Evolutionary conservation across 257 asterid genomes (phyloP).

Genomic region (Eustoma russellianum): DNA sequence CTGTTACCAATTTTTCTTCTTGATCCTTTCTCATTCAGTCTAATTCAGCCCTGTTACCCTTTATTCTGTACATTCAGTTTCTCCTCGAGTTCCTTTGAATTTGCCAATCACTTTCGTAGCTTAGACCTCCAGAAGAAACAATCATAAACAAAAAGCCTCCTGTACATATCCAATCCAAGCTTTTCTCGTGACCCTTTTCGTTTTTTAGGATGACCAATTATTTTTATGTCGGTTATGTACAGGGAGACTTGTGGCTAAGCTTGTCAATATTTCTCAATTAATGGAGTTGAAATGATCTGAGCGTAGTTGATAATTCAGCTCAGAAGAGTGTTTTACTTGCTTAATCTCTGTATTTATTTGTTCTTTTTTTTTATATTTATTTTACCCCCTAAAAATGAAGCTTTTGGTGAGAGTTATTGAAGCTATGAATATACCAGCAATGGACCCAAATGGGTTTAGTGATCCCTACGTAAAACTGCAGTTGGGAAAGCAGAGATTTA

Average conservation of each 20-base stretch:
- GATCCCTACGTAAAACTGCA: slow-evolving; percentile 91
- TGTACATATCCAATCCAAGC: background rate
- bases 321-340: background rate
- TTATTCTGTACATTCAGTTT: slow-evolving; percentile 7
- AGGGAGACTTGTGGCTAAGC: background rate
- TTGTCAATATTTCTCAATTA: background rate
- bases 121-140: too few species aligned
- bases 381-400: slow-evolving; percentile 37
- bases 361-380: too few species aligned
- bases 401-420: slow-evolving; percentile 87
- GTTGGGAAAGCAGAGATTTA: slow-evolving; percentile 70
- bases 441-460: slow-evolving; percentile 82
- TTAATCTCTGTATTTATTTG: background rate
- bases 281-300: too few species aligned
- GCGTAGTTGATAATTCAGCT: background rate
- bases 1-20: too few species aligned
- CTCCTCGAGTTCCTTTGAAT: background rate
- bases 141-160: background rate
- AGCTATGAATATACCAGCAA: slow-evolving; percentile 67
- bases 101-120: background rate
- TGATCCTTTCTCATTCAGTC: too few species aligned
- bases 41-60: background rate
- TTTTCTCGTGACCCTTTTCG: background rate
- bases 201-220: background rate
- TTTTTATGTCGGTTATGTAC: too few species aligned